Conservation (phyloP, 352 stramenopile species). For the Pythium insidiosum region DNA sequence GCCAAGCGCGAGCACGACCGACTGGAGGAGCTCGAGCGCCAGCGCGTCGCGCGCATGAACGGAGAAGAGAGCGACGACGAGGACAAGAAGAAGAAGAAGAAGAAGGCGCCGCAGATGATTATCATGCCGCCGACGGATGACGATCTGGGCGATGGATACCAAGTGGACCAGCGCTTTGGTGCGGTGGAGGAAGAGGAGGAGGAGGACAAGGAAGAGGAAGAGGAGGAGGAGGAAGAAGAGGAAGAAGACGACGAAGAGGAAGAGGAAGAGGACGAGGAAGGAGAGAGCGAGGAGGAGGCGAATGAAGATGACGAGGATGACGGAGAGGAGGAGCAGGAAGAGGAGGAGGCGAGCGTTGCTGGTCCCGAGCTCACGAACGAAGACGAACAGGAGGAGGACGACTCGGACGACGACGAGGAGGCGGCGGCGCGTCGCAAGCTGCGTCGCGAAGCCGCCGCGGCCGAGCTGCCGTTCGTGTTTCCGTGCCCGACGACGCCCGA, state of each 20-base stretch:
- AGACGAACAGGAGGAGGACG: slow-evolving; percentile 80
- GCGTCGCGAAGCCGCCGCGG: slow-evolving; percentile 32
- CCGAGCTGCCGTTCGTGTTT: slow-evolving; percentile 94
- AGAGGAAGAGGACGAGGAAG: slow-evolving; percentile 53
- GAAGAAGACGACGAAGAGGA: slow-evolving; percentile 56
- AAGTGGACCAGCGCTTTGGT: slow-evolving; percentile 52
- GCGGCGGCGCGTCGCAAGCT: slow-evolving; percentile 33
- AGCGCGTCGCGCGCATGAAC: slow-evolving; percentile 93
- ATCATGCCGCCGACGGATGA: slow-evolving; percentile 83
- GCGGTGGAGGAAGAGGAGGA: slow-evolving; percentile 16
- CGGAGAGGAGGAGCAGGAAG: slow-evolving; percentile 29
- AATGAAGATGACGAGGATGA: slow-evolving; percentile 47
- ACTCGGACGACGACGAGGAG: slow-evolving; percentile 49
- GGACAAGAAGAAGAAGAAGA: slow-evolving; percentile 32
- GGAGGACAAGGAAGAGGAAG: slow-evolving; percentile 21
- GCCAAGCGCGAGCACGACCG: slow-evolving; percentile 89
- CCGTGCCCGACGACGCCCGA: slow-evolving; percentile 89
- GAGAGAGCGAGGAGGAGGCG: slow-evolving; percentile 53
- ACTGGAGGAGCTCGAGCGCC: slow-evolving; percentile 89
- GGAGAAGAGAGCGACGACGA: slow-evolving; percentile 74
- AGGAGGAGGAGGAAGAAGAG: slow-evolving; percentile 35
- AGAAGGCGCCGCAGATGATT: slow-evolving; percentile 48
- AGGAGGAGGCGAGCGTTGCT: too few relatives aligned
- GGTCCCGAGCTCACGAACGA: too few relatives aligned
- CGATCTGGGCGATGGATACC: slow-evolving; percentile 85